Conservation (phyloP, 2,329 filamentous ascomycete species). For the Claviceps africana region DNA sequence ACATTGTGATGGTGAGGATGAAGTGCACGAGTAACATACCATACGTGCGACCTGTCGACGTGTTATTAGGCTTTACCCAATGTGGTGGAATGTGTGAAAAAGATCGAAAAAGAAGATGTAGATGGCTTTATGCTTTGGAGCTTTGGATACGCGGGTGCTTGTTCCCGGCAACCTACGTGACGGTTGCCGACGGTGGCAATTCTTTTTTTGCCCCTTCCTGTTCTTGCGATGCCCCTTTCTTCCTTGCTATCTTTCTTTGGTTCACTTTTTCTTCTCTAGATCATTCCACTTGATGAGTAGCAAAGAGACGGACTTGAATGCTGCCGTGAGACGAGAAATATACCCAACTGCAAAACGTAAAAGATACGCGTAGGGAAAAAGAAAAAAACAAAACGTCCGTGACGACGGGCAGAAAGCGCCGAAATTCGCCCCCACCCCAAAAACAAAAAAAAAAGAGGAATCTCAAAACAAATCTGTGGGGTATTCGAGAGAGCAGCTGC, state of each 20-base stretch:
- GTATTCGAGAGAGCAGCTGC: slow-evolving; percentile 11
- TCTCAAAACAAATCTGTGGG: slow-evolving; percentile 7
- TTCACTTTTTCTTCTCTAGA: neutral
- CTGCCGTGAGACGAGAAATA: slow-evolving; percentile 14
- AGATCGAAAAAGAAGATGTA: neutral
- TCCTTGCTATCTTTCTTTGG: neutral
- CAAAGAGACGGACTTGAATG: neutral
- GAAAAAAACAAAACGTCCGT: too few species aligned
- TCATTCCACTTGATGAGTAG: neutral
- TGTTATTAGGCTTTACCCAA: neutral
- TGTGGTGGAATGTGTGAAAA: neutral
- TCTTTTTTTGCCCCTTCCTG: slow-evolving; percentile 7
- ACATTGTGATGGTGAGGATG: neutral
- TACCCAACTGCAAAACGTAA: slow-evolving; percentile 1
- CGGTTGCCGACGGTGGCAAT: slow-evolving; percentile 25
- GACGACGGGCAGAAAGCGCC: slow-evolving; percentile 19
- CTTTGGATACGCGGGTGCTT: neutral
- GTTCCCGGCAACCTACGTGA: slow-evolving; percentile 3
- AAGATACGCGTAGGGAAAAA: slow-evolving; percentile 8
- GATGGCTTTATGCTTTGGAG: neutral
- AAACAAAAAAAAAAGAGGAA: slow-evolving; percentile 10
- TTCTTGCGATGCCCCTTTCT: neutral
- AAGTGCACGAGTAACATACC: slow-evolving; percentile 1
- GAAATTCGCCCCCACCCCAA: slow-evolving; percentile 28
- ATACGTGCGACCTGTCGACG: neutral